Conservation (phyloP, 345 rosid species). For the Hibiscus tridactylites region DNA sequence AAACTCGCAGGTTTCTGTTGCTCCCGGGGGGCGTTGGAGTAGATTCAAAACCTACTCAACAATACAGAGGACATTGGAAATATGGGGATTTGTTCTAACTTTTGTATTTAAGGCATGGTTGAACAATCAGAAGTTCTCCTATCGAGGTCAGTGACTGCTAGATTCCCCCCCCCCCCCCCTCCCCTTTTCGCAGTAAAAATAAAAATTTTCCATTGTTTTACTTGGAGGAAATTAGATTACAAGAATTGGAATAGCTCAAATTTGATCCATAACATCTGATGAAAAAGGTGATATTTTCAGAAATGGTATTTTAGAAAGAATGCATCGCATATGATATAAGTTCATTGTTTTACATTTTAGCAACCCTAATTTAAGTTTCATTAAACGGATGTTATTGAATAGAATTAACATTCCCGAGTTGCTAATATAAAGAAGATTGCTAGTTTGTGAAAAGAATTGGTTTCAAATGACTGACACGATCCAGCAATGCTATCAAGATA, state of each 20-base stretch:
- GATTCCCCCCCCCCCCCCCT: background rate
- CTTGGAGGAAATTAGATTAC: background rate
- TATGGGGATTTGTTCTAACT: constrained; percentile 82
- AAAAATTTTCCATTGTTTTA: background rate
- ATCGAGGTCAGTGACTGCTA: constrained; percentile 47
- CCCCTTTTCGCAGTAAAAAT: too few species aligned
- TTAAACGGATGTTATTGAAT: background rate
- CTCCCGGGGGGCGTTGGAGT: constrained; percentile 94
- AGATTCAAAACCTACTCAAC: constrained; percentile 94
- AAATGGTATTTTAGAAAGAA: background rate
- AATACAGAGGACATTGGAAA: constrained; percentile 86
- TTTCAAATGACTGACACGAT: background rate
- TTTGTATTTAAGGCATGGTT: constrained; percentile 80
- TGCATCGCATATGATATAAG: background rate
- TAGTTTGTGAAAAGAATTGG: background rate
- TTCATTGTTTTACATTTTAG: background rate
- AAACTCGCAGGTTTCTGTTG: constrained; percentile 74
- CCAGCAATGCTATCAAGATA: background rate
- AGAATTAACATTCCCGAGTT: background rate
- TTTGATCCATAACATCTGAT: background rate
- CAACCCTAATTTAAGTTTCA: background rate
- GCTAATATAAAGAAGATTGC: background rate
- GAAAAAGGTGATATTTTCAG: background rate
- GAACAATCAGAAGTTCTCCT: constrained; percentile 75
- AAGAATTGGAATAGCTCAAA: background rate